Evolutionary conservation across 2,329 filamentous ascomycete species (phyloP).

Genomic region (Ascochyta viciae-villosae): DNA sequence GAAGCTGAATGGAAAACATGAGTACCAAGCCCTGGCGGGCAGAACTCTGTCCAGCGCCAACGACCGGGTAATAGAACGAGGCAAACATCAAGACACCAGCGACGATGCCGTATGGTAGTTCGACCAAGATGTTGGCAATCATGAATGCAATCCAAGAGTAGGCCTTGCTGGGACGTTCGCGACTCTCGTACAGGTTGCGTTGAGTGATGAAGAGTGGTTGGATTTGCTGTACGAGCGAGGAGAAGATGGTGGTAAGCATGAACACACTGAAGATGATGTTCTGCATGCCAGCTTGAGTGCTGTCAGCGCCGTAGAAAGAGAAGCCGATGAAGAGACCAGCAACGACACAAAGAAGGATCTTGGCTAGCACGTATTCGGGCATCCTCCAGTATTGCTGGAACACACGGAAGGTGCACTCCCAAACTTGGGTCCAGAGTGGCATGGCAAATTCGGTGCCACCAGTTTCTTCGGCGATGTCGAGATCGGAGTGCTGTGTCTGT

Average conservation of each 20-base stretch:
- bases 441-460: slow-evolving; percentile 54
- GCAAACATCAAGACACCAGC: slow-evolving; percentile 69
- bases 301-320: slow-evolving; percentile 52
- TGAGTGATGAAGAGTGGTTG: slow-evolving; percentile 67
- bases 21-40: slow-evolving; percentile 66
- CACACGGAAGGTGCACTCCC: slow-evolving; percentile 49
- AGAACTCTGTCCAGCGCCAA: slow-evolving; percentile 49
- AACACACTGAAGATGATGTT: slow-evolving; percentile 59
- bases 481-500: slow-evolving; percentile 38
- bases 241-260: slow-evolving; percentile 55
- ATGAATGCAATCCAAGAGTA: slow-evolving; percentile 81
- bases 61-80: slow-evolving; percentile 69
- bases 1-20: slow-evolving; percentile 69
- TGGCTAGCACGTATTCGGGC: slow-evolving; percentile 52
- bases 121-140: slow-evolving; percentile 73
- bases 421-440: slow-evolving; percentile 45
- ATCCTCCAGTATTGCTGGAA: slow-evolving; percentile 58
- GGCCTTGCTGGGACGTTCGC: slow-evolving; percentile 69
- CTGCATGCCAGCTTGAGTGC: slow-evolving; percentile 52
- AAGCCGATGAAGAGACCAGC: slow-evolving; percentile 49
- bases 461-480: slow-evolving; percentile 40
- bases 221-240: slow-evolving; percentile 62
- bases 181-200: slow-evolving; percentile 65
- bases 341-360: slow-evolving; percentile 36
- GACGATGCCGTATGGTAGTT: slow-evolving; percentile 71